phyloP scores from a whole-genome alignment of 208 protist genomes.

The Acanthamoeba rhysodes region DNA sequence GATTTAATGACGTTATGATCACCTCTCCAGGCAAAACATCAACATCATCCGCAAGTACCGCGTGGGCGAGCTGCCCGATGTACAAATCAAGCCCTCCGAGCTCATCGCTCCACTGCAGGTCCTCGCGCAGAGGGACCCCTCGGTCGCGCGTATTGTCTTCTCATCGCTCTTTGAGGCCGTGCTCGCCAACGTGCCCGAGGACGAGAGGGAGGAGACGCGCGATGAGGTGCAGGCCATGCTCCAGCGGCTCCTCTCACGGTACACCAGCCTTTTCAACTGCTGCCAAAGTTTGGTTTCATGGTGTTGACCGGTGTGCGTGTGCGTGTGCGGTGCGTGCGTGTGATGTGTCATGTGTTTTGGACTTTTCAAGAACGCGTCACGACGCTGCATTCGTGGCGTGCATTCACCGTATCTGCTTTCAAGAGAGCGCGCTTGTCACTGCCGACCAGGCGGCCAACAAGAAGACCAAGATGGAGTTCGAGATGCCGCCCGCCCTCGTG shows the following conservation, averaged over 20 bases:
- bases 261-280: background rate
- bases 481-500: conserved; percentile 70
- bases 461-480: conserved; percentile 60
- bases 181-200: conserved; percentile 53
- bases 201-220: conserved; percentile 59
- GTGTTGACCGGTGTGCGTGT: background rate
- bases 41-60: conserved; percentile 85
- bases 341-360: background rate
- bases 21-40: background rate
- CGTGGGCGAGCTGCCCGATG: conserved; percentile 92
- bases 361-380: conserved; percentile 2
- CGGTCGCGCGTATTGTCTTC: conserved; percentile 60
- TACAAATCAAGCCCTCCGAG: conserved; percentile 91
- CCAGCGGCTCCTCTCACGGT: background rate
- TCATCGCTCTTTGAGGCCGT: conserved; percentile 69
- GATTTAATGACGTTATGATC: background rate
- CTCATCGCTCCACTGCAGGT: conserved; percentile 92
- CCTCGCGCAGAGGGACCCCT: conserved; percentile 66
- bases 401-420: conserved; percentile 75
- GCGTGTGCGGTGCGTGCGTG: background rate
- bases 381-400: conserved; percentile 75
- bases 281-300: background rate
- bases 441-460: conserved; percentile 11
- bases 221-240: conserved; percentile 55
- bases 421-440: conserved; percentile 13